Base-by-base conservation (phyloP, 306 rosid genomes). In the Abrus precatorius region DNA sequence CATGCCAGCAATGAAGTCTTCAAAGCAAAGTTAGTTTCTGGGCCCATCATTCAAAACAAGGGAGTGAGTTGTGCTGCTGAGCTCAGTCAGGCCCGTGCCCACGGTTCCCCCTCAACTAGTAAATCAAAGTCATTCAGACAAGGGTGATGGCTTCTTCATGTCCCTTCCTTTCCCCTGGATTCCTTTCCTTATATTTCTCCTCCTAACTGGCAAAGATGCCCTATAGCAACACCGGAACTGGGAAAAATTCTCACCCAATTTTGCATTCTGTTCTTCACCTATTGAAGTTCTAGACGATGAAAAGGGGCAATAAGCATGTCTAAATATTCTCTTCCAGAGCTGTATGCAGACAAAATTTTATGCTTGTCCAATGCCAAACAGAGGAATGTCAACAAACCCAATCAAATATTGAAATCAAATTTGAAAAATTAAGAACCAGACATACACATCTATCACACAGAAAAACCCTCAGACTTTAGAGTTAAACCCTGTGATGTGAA, bases 401-500 rank as follows among this genome's bases (percentile, higher is more conserved):
- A 55, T 32, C 36, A 27, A 44, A 3, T 14, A 74, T 27, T 13
- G 10, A 52, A 43, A 69, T 1, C 12, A 57, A 55, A 56, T 11
- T 7, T 13, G 13, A 27, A 45, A 11, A 54, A 6, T 1, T 60
- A 0, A n/a, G 52, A 12, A 61, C 3, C 40, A 52, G 79, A 54
- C 11, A 81, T 64, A 53, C 14, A 59, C 83, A 86, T 52, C 55
- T 13, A 1, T 60, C 29, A 20, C 0, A 9, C 0, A 48, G 33
- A 20, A 82, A 67, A 47, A 60, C 50, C 55, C 47, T 74, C 0
- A 1, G 9, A 81, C 57, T 5, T n/a, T 48, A 27, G 64, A 44
- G 76, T 44, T 40, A 79, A 83, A 63, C 80, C 86, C 76, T 74
- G 14, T 9, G 13, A 61, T 54, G 82, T 13, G 60, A 80, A 50